Conservation (phyloP, 2,329 filamentous ascomycete species). For the Bipolaris zeicola region DNA sequence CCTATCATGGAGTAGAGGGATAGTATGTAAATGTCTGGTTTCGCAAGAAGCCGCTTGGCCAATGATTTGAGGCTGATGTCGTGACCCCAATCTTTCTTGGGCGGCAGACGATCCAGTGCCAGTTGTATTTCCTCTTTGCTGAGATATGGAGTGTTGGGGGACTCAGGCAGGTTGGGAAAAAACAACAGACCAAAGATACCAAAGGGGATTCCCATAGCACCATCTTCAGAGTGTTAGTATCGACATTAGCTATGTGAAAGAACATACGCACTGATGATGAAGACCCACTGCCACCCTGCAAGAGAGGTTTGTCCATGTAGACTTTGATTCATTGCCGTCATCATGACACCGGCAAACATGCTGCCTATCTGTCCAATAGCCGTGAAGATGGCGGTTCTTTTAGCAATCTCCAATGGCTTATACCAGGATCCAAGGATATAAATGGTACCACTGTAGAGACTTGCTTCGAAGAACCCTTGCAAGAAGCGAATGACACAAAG, state of each 20-base stretch:
- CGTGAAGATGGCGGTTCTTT: constrained; percentile 39
- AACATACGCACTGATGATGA: constrained; percentile 29
- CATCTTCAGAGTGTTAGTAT: constrained; percentile 26
- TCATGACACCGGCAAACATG: constrained; percentile 42
- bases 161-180: constrained; percentile 38
- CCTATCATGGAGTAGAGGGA: constrained; percentile 48
- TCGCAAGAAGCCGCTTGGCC: constrained; percentile 26
- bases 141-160: constrained; percentile 29
- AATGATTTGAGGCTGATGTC: constrained; percentile 33
- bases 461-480: constrained; percentile 37
- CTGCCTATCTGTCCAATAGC: constrained; percentile 38
- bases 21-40: constrained; percentile 47
- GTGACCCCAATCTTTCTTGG: constrained; percentile 32
- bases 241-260: accelerated
- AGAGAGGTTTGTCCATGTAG: constrained; percentile 28
- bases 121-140: constrained; percentile 35
- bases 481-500: constrained; percentile 35
- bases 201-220: constrained; percentile 38
- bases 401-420: constrained; percentile 37
- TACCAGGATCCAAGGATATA: constrained; percentile 40
- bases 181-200: constrained; percentile 36
- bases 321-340: constrained; percentile 40
- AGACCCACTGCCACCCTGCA: constrained; percentile 39
- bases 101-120: constrained; percentile 33
- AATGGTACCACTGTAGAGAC: constrained; percentile 38